Evolutionary conservation across 2,329 filamentous ascomycete species (phyloP), one percentile per base, ranked within the genome.

Genomic region (Botrytis hyacinthi): DNA sequence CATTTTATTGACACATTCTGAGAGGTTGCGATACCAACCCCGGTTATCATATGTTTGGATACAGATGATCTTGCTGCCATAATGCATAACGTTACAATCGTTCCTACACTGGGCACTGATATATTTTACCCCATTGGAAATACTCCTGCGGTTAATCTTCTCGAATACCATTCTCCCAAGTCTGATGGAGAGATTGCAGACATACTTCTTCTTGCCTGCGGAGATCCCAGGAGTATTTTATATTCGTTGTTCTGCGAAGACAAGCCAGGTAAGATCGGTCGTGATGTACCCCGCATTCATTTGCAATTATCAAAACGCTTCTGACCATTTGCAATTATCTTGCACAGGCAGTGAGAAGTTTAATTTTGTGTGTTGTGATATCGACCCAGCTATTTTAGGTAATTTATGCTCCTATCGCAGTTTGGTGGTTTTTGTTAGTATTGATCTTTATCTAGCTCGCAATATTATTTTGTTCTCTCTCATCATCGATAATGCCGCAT

Each of bases 191-290:
- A 26, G 18, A 16, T 7, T 40, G 65, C 66, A 26, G 29, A 73
- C 40, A 57, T 73, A 26, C 48, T 73, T 18, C 57, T 67, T 26
- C 65, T 73, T n/a, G 71, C 71, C 22, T 73, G 71, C 32, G 57
- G 65, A 63, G 71, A 70, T 70, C 65, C 65, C 4, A 44, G 71
- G 32, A 73, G 65, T 60, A 70, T 73, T n/a, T 44, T 70, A 40
- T 73, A 70, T 61, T 73, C 54, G 14, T 20, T 73, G n/a, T 73
- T 42, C 32, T 73, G 37, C 42, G 71, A 73, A 57, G 71, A 44
- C 18, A 73, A 69, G 32, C 71, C 71, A 42, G 71, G 71, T 70
- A 72, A 54, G 35, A 40, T 26, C 14, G 51, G 14, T n/a, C 48
- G 3, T 32, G 51, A 29, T 57, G 26, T 16, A 57, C n/a, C 51